A percentile compares a stretch with the other conserved stretches of the same genome.
Conservation (phyloP, 148 eudicot species). For the Camellia japonica region DNA sequence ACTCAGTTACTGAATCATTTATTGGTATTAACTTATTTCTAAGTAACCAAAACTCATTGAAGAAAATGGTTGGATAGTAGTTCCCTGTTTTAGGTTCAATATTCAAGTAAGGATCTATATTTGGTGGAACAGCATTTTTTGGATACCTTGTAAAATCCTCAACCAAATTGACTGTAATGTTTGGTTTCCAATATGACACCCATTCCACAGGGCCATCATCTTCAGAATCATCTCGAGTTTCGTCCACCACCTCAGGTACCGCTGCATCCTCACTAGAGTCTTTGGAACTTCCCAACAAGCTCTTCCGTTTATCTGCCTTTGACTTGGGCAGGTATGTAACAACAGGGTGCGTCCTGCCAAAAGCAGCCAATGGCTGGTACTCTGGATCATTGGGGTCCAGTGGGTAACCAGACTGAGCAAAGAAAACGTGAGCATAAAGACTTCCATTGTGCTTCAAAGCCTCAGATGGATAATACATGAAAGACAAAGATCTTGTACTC, state of each 20-base stretch:
- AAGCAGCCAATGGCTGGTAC: slow-evolving; percentile 75
- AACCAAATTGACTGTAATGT: slow-evolving; percentile 82
- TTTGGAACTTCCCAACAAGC: slow-evolving; percentile 63
- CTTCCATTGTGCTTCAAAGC: slow-evolving; percentile 85
- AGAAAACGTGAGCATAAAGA: slow-evolving; percentile 84
- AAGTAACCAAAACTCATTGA: too few species aligned
- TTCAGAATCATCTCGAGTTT: slow-evolving; percentile 42
- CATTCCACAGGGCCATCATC: slow-evolving; percentile 78
- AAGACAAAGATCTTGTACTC: slow-evolving; percentile 72
- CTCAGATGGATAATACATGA: slow-evolving; percentile 84
- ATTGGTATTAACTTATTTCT: too few species aligned
- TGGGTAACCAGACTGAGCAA: slow-evolving; percentile 89
- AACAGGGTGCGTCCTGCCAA: slow-evolving; percentile 73
- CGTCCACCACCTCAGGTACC: slow-evolving; percentile 55
- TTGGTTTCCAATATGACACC: slow-evolving; percentile 96
- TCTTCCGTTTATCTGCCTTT: slow-evolving; percentile 73
- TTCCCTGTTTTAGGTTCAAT: too few species aligned
- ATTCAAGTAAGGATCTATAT: too few species aligned
- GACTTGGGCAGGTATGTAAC: slow-evolving; percentile 80
- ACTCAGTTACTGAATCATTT: too few species aligned
- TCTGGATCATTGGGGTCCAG: slow-evolving; percentile 94
- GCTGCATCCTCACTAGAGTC: slow-evolving; percentile 37
- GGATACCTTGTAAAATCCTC: slow-evolving; percentile 93
- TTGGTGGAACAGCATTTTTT: too few species aligned
- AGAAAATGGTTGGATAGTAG: too few species aligned